These are phyloP conservation scores for Cadophora luteo-olivacea DNA, from an alignment of 2,329 filamentous ascomycete genomes.

Conservation along the genomic window DNA sequence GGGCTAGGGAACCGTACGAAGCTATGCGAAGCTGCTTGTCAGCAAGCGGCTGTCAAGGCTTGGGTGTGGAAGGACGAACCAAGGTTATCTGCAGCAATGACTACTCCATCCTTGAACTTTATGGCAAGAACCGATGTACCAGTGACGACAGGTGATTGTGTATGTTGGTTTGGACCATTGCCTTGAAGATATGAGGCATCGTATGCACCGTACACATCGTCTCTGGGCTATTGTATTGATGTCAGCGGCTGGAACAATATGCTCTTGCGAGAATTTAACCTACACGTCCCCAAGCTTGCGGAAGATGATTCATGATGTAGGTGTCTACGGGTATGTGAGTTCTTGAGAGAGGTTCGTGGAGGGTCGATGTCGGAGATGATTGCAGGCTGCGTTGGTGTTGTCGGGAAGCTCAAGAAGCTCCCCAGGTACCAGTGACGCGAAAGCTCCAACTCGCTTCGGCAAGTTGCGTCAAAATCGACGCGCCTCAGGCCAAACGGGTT, in stretches of 20 bases:
- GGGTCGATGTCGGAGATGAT: constrained; percentile 20
- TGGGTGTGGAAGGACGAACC: constrained; percentile 57
- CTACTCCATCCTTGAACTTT: constrained; percentile 96
- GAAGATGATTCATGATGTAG: constrained; percentile 70
- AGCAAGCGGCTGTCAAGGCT: constrained; percentile 23
- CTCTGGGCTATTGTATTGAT: constrained; percentile 73
- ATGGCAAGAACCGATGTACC: constrained; percentile 94
- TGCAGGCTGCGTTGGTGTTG: constrained; percentile 14
- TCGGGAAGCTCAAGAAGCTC: constrained; percentile 19
- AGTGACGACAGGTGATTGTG: constrained; percentile 91
- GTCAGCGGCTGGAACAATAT: constrained; percentile 46
- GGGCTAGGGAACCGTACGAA: constrained; percentile 95
- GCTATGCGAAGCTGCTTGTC: constrained; percentile 57
- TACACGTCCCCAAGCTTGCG: constrained; percentile 76
- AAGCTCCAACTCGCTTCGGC: constrained; percentile 18
- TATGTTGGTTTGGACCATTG: constrained; percentile 79
- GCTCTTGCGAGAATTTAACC: constrained; percentile 44
- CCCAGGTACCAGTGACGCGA: constrained; percentile 35
- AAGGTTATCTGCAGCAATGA: constrained; percentile 96
- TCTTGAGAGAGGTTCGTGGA: constrained; percentile 21
- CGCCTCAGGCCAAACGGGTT: constrained; percentile 26
- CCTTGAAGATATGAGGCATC: constrained; percentile 83
- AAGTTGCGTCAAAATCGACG: not conserved
- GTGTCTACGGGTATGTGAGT: constrained; percentile 16
- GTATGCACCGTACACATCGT: constrained; percentile 96